These are phyloP conservation scores for Magnolia sinica DNA, from an alignment of 164 flowering plant species.

Conservation along the genomic window DNA sequence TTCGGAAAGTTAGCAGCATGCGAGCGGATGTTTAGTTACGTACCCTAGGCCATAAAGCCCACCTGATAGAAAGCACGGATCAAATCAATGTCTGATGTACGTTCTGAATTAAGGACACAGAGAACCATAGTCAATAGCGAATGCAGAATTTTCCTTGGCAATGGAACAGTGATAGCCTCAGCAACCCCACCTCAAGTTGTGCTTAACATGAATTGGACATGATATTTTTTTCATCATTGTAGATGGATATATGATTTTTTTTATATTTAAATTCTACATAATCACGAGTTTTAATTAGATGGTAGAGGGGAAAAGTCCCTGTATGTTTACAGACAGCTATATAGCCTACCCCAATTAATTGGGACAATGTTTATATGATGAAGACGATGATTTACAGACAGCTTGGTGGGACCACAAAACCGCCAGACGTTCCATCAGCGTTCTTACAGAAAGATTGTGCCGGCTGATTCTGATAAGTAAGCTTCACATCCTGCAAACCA, in stretches of 20 bases:
- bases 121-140: too few relatives aligned
- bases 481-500: conserved; percentile 21
- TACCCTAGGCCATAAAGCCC: too few relatives aligned
- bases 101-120: too few relatives aligned
- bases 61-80: too few relatives aligned
- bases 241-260: too few relatives aligned
- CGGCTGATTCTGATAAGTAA: conserved; percentile 12
- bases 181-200: background rate
- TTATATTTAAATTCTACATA: too few relatives aligned
- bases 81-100: too few relatives aligned
- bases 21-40: too few relatives aligned
- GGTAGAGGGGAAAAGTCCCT: background rate
- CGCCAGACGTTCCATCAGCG: conserved; percentile 17
- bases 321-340: background rate
- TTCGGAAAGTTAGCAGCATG: too few relatives aligned
- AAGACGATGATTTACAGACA: conserved; percentile 9
- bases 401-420: conserved; percentile 16
- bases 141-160: background rate
- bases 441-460: conserved; percentile 19
- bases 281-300: too few relatives aligned
- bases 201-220: background rate
- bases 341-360: background rate
- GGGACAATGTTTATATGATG: background rate
- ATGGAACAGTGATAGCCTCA: background rate
- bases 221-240: background rate